Base-by-base conservation (phyloP, 768 basidiomycete species). In the Naematelia encephala region DNA sequence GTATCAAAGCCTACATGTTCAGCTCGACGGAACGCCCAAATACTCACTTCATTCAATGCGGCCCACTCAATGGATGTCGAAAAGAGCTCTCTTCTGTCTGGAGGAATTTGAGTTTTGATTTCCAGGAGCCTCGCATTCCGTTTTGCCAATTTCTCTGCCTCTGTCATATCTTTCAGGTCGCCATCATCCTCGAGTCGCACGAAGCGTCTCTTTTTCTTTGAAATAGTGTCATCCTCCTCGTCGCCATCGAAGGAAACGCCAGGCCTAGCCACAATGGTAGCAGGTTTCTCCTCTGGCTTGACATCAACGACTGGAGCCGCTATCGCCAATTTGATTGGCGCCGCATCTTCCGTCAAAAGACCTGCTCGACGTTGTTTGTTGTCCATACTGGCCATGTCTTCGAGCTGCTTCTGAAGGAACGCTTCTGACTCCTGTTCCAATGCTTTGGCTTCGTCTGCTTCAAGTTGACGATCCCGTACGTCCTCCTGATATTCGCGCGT, bases 401-500 rank as follows among this genome's bases (percentile, higher is more conserved):
- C 90, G 90, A 94, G 91, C 72, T 96, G 92, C 55, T 86, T 83
- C 30, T 90, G 89, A 60, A 97, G 82, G 82, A 98, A 96, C 62
- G 86, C 88, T 77, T 97, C 94, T 0, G 91, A 91, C 77, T 97
- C 91, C 50, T 85, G 83, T 30, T 90, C 85, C 25, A 96, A 81
- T 66, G 90, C 88, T 72, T 89, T 91, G 5, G 85, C 84, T 77
- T 96, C 91, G 52, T 88, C 87, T 47, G 87, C 86, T 77, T 96
- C 93, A 59, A 86, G 86, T 26, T 83, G 79, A 14, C 89, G 84
- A 30, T 90, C 91, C 63, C 89, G 86, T 14, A 85, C 83, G 77
- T 98, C 93, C 0, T 88, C 87, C 1, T 64, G 62, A 66, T 89
- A 86, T 76, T 99, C 94, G 5, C 86, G 81, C 29, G 83, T 79